phyloP scores from a whole-genome alignment of 2,329 filamentous ascomycete species.

The Fusarium secorum region DNA sequence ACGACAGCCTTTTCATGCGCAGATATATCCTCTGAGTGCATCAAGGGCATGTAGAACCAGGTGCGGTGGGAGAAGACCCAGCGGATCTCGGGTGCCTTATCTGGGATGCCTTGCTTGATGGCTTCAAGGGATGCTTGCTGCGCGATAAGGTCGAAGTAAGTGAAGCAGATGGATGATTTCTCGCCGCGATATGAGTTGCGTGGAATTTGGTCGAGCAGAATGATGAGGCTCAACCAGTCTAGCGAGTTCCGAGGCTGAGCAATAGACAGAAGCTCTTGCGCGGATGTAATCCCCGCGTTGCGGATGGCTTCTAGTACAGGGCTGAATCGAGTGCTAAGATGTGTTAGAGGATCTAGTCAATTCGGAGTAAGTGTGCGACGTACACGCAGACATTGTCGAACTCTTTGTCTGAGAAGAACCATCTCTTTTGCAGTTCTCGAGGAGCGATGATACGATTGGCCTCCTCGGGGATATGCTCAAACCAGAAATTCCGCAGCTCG shows the following conservation, averaged over 20 bases:
- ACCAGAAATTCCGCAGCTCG: constrained; percentile 50
- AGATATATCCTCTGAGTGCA: constrained; percentile 63
- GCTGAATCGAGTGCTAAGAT: constrained; percentile 43
- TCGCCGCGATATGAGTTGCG: constrained; percentile 67
- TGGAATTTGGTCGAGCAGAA: constrained; percentile 70
- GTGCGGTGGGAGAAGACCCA: constrained; percentile 52
- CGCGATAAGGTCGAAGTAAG: constrained; percentile 64
- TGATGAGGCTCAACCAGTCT: constrained; percentile 58
- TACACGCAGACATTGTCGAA: constrained; percentile 50
- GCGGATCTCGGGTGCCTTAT: constrained; percentile 39
- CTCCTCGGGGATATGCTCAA: constrained; percentile 44
- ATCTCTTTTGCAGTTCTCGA: constrained; percentile 41
- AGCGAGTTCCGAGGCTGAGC: constrained; percentile 40
- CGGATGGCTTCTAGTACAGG: constrained; percentile 48
- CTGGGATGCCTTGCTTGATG: constrained; percentile 45
- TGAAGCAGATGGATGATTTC: constrained; percentile 56
- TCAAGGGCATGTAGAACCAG: constrained; percentile 68
- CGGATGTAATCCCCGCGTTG: constrained; percentile 38
- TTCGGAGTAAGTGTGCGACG: background rate
- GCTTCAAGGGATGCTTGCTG: constrained; percentile 52
- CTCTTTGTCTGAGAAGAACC: constrained; percentile 48
- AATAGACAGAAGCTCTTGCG: constrained; percentile 42
- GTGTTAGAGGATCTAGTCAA: background rate
- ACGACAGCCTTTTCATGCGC: constrained; percentile 52
- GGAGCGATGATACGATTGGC: constrained; percentile 42